Conservation (phyloP, 176 grass and related monocot species). For the Aechmea fasciata region DNA sequence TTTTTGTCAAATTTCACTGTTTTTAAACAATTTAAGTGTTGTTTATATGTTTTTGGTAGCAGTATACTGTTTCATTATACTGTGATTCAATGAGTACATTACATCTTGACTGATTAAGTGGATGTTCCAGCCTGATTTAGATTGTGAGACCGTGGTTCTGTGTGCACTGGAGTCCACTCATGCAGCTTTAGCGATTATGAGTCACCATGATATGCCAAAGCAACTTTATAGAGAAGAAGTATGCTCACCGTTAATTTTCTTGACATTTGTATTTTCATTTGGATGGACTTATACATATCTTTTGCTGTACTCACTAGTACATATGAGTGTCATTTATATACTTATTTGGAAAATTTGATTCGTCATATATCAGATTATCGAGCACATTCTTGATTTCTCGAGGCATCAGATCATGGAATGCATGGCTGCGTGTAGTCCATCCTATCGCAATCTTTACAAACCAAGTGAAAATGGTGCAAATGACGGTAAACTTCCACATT, state of each 20-base stretch:
- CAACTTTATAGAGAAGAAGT: slow-evolving; percentile 96
- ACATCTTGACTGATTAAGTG: slow-evolving; percentile 32
- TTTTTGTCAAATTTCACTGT: too few relatives aligned
- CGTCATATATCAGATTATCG: slow-evolving; percentile 57
- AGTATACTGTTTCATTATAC: slow-evolving; percentile 1
- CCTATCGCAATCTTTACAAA: slow-evolving; percentile 64
- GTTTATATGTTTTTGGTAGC: neutral
- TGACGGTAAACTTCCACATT: slow-evolving; percentile 35
- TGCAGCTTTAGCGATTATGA: slow-evolving; percentile 85
- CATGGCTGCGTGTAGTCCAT: slow-evolving; percentile 82
- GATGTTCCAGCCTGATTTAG: slow-evolving; percentile 50
- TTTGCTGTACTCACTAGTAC: slow-evolving; percentile 9
- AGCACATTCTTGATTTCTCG: slow-evolving; percentile 93
- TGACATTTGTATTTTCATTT: slow-evolving; percentile 3
- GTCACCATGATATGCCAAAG: slow-evolving; percentile 90
- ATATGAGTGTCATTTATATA: slow-evolving; percentile 5
- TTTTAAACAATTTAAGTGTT: neutral
- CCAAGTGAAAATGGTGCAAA: slow-evolving; percentile 63
- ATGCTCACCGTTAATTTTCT: slow-evolving; percentile 12
- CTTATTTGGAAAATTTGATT: slow-evolving; percentile 19
- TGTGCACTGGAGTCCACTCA: slow-evolving; percentile 86
- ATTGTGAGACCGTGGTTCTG: slow-evolving; percentile 62
- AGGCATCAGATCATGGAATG: slow-evolving; percentile 87
- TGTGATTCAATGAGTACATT: slow-evolving; percentile 16
- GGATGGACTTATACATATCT: slow-evolving; percentile 11